Conservation (phyloP, 495 filamentous ascomycete species). For the Hypoxylon lienhwacheense region DNA sequence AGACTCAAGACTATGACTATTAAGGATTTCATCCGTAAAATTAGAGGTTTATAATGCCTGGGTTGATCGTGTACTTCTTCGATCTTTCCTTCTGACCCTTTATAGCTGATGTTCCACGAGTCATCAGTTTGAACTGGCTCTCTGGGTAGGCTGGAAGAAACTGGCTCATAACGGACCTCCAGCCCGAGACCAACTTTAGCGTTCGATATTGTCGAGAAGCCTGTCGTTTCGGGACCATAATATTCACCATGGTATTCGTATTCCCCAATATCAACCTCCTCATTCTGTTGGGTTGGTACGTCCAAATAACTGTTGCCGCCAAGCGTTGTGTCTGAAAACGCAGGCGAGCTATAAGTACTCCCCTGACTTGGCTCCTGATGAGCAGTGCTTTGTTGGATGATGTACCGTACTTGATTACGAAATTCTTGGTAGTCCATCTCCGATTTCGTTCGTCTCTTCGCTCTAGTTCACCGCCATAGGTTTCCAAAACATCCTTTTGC, state of each 20-base stretch:
- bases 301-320: slow-evolving; percentile 22
- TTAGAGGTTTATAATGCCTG: slow-evolving; percentile 30
- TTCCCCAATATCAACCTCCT: slow-evolving; percentile 21
- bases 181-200: slow-evolving; percentile 28
- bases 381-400: slow-evolving; percentile 10
- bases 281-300: slow-evolving; percentile 24
- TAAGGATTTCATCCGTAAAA: slow-evolving; percentile 20
- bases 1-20: slow-evolving; percentile 13
- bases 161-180: slow-evolving; percentile 18
- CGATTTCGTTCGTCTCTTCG: slow-evolving; percentile 3
- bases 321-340: slow-evolving; percentile 29
- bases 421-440: slow-evolving; percentile 17
- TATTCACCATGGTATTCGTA: slow-evolving; percentile 15
- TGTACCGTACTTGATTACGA: slow-evolving; percentile 27
- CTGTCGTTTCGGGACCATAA: slow-evolving; percentile 23
- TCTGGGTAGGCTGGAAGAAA: slow-evolving; percentile 8
- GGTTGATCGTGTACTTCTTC: slow-evolving; percentile 11
- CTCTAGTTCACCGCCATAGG: too few species aligned
- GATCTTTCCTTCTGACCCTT: slow-evolving; percentile 24
- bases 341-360: slow-evolving; percentile 19
- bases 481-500: too few species aligned
- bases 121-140: slow-evolving; percentile 24
- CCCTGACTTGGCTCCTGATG: neutral
- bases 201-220: slow-evolving; percentile 16
- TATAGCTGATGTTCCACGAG: slow-evolving; percentile 22